Evolutionary conservation across 805 yeast species (phyloP), one percentile per base, ranked within the genome.

Genomic region (baker's yeast (Saccharomyces cerevisiae)): DNA sequence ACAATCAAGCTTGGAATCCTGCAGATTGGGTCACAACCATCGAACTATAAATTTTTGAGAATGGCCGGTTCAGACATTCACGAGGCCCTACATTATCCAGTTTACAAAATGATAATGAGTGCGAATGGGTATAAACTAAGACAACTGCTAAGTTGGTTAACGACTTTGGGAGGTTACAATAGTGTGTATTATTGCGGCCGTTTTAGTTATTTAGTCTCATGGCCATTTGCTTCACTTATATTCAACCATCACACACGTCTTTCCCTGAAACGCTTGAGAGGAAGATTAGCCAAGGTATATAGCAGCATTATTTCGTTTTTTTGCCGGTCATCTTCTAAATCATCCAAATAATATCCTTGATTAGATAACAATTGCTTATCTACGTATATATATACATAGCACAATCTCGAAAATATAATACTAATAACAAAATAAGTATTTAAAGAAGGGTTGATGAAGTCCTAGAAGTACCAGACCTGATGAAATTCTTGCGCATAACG

Each of bases 21-120:
- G 28, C 63, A 63, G 51, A 59, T 68, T 30, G 66, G 65, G 1
- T 68, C 70, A 2, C 70, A 68, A 50, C 62, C 69, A 13, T 67
- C 71, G 22, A 67, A 63, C 51, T 68, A 66, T 53, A 68, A 68
- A 57, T 63, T 65, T 50, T 51, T 67, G 41, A 57, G 58, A 6
- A 41, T 57, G 21, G 41, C 51, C 28, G 72, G 72, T 6, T 56
- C 67, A 1, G 59, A 65, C 50, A 62, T 67, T 2, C 58, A 59
- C n/a, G 55, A 46, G 0, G 50, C 62, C 11, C 48, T 68, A n/a
- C 58, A 66, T 29, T 49, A 46, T 9, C 71, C 71, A 2, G 57
- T 67, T 4, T 68, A 65, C 53, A 56, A 56, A 41, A 41, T 66
- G n/a, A 65, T 68, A 13, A 56, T 59, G 55, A 56, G 60, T 27